A percentile compares a stretch with the other conserved stretches of the same genome.
phyloP scores from a whole-genome alignment of 1,284 basidiomycete species.

The Leccinum fuscescens region DNA sequence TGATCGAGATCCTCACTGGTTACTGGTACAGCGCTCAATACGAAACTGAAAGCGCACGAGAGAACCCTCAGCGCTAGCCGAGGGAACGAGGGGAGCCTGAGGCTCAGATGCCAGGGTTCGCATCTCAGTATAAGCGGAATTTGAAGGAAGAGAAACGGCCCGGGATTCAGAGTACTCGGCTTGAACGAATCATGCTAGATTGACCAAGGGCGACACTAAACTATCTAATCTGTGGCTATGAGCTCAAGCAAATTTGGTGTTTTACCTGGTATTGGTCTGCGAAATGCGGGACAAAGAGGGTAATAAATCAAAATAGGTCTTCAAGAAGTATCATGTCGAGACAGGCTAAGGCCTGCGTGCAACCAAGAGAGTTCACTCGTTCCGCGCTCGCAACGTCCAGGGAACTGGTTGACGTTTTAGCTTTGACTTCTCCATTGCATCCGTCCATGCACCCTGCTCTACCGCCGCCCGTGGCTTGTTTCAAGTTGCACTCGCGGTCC shows the following conservation, averaged over 20 bases:
- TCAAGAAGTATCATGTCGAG: background rate
- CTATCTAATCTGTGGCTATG: background rate
- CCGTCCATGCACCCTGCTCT: background rate
- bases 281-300: background rate
- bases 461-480: background rate
- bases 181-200: background rate
- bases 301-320: background rate
- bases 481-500: background rate
- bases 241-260: background rate
- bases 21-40: background rate
- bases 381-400: background rate
- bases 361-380: background rate
- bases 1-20: background rate
- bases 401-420: background rate
- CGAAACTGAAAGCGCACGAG: background rate
- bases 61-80: background rate
- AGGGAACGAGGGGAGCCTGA: background rate
- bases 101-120: background rate
- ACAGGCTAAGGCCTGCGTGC: background rate
- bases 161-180: background rate
- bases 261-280: background rate
- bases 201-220: too few relatives aligned
- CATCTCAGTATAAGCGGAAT: background rate
- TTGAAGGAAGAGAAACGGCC: background rate
- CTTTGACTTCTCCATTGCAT: background rate